Evolutionary conservation across 1,284 basidiomycete species (phyloP), one percentile per base, ranked within the genome.

Genomic region (Malassezia caprae): DNA sequence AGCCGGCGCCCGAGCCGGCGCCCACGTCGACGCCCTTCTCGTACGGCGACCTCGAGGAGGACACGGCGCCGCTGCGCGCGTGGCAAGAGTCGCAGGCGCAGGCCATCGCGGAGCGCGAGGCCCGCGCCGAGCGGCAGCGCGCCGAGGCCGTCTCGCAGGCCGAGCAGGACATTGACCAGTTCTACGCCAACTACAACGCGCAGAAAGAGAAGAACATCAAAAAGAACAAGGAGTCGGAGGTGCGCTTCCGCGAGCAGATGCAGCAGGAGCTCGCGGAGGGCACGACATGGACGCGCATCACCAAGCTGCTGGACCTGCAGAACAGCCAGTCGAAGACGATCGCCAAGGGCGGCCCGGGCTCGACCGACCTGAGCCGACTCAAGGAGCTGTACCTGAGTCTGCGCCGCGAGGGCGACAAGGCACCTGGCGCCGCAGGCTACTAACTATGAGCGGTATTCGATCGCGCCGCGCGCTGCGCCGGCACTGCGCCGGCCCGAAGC

Each of bases 241-340:
- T 83, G 34, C 82, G 84, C 55, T 96, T 88, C 78, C 74, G 89
- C 39, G 80, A 84, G 27, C 78, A 80, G 41, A 79, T 90, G 56
- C 82, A 83, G 23, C 84, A 85, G 49, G 83, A 85, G 21, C 82
- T 98, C 52, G 86, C 88, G 0, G 81, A 83, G 58, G 94, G 93
- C 31, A 96, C 93, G 19, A 91, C 91, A 6, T 98, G 94, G 94
- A 84, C 90, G 65, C 84, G 93, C 26, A 91, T 98, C 70, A 86
- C 85, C 71, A 85, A 86, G 45, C 77, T 86, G 51, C 78, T 96
- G 56, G 89, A 91, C 62, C 80, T 98, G 40, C 84, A 96, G 76
- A 96, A 96, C 76, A 94, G 90, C 55, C 89, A 80, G 77, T 88
- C 86, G 79, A 99, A 96, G 80, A 96, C 91, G 0, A 82, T 90